These are phyloP conservation scores for Diplodia intermedia DNA, from an alignment of 2,329 filamentous ascomycete species.

Conservation along the genomic window DNA sequence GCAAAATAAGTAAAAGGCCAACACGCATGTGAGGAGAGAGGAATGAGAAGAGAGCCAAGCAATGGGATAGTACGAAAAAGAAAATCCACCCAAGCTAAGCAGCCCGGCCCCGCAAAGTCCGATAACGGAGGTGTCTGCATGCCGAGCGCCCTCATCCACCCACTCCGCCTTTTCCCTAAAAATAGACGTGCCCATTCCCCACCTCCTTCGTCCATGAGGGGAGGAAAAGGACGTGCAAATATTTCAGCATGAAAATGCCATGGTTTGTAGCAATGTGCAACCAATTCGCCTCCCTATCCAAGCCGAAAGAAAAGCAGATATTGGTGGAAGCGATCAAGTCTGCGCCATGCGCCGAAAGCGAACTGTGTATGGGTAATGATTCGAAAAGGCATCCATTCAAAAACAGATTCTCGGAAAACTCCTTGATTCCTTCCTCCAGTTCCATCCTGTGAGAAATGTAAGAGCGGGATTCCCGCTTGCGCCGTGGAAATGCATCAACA, in stretches of 20 bases:
- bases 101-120: not conserved
- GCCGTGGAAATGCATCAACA: constrained; percentile 23
- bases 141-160: not conserved
- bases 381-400: constrained; percentile 19
- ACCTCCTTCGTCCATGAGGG: not conserved
- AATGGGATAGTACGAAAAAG: not conserved
- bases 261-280: not conserved
- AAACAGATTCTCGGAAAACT: constrained; percentile 12
- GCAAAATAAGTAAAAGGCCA: not conserved
- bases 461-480: constrained; percentile 20
- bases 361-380: constrained; percentile 14
- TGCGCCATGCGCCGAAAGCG: constrained; percentile 1
- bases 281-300: constrained; percentile 1
- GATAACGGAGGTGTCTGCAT: not conserved
- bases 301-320: not conserved
- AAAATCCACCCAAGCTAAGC: constrained; percentile 2
- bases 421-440: constrained; percentile 1
- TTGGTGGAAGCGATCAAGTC: not conserved
- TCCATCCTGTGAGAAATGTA: not conserved
- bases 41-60: not conserved
- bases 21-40: too few species aligned
- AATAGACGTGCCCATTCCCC: not conserved
- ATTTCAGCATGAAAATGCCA: not conserved
- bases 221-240: not conserved
- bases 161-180: not conserved